A percentile compares a stretch with the other conserved stretches of the same genome.
Conservation (phyloP, 129 eudicot species). For the Artemisia argyi region DNA sequence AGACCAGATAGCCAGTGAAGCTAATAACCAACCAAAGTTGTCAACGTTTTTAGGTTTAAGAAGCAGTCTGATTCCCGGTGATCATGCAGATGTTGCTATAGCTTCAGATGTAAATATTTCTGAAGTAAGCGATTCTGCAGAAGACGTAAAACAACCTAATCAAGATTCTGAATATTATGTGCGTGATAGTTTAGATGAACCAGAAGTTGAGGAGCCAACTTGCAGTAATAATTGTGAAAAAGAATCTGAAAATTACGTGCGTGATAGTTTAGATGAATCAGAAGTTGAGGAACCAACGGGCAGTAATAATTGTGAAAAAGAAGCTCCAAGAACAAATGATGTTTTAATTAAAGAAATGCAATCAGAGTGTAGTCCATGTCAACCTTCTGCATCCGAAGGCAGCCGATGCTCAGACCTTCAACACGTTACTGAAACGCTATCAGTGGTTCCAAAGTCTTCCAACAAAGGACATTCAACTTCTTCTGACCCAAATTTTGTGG, state of each 20-base stretch:
- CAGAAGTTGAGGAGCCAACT: slow-evolving; percentile 36
- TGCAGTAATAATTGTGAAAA: slow-evolving; percentile 33
- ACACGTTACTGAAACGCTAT: slow-evolving; percentile 37
- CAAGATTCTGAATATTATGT: slow-evolving; percentile 27
- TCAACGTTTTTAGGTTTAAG: slow-evolving; percentile 53
- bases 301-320: slow-evolving; percentile 32
- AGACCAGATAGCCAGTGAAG: slow-evolving; percentile 71
- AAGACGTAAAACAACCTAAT: slow-evolving; percentile 26
- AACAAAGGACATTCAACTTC: slow-evolving; percentile 62
- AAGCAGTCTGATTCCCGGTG: slow-evolving; percentile 33
- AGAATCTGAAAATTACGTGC: background rate
- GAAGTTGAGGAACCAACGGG: slow-evolving; percentile 35
- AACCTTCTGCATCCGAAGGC: slow-evolving; percentile 45
- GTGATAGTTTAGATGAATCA: slow-evolving; percentile 23
- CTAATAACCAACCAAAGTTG: slow-evolving; percentile 68
- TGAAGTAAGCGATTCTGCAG: slow-evolving; percentile 39
- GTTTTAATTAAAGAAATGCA: slow-evolving; percentile 27
- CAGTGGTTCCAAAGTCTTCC: slow-evolving; percentile 36
- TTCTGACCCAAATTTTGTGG: slow-evolving; percentile 82
- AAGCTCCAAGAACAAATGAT: slow-evolving; percentile 35
- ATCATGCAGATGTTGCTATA: slow-evolving; percentile 17
- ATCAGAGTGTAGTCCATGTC: slow-evolving; percentile 29
- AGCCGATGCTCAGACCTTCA: slow-evolving; percentile 32
- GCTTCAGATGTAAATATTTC: slow-evolving; percentile 12
- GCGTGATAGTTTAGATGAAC: slow-evolving; percentile 16